These are phyloP conservation scores for Solanum lycopersicoides DNA, from an alignment of 257 asterid genomes.

Conservation along the genomic window DNA sequence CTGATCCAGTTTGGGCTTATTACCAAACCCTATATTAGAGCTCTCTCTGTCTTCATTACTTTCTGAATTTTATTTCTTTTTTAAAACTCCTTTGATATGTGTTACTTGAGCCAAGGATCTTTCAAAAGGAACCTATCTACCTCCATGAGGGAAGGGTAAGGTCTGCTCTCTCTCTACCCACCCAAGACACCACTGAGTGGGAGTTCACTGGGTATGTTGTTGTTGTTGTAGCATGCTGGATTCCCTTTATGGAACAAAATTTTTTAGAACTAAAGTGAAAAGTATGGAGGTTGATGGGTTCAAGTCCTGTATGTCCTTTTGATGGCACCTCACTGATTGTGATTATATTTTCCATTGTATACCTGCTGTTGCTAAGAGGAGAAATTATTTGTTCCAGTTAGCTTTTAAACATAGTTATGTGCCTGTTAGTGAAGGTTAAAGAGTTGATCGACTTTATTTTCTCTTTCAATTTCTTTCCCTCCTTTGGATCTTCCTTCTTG, in stretches of 20 bases:
- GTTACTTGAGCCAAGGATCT: background rate
- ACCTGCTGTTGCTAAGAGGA: background rate
- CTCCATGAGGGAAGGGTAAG: background rate
- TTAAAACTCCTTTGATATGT: background rate
- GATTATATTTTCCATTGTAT: background rate
- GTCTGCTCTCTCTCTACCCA: background rate
- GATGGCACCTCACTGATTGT: background rate
- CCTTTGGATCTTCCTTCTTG: background rate
- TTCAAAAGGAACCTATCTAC: background rate
- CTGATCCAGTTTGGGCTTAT: background rate
- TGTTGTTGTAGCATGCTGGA: background rate
- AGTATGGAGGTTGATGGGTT: background rate
- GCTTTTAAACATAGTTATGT: background rate
- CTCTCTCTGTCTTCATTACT: background rate
- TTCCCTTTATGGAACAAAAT: background rate
- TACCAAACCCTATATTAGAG: background rate
- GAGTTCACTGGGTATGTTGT: background rate
- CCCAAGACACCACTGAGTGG: background rate
- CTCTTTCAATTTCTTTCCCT: background rate
- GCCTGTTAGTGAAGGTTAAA: background rate
- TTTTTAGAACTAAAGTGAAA: background rate
- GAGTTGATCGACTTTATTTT: background rate
- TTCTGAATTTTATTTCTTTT: background rate
- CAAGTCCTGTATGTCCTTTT: background rate
- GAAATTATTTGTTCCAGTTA: background rate